phyloP scores from a whole-genome alignment of 139 green algal species.

The Chlamydomonas sphaeroides region DNA sequence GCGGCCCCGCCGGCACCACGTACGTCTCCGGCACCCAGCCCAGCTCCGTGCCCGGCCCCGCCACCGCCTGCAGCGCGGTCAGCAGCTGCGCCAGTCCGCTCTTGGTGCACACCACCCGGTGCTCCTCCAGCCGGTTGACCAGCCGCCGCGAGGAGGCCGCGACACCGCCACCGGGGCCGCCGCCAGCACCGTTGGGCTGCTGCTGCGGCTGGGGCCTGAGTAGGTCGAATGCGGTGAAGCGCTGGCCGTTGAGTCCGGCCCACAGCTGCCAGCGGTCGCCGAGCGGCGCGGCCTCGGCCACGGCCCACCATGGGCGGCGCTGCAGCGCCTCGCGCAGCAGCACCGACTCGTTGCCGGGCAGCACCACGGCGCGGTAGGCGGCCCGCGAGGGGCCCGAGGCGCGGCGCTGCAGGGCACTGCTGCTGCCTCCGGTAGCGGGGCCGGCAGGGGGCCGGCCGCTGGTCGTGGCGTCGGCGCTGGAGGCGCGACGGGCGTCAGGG shows the following conservation, averaged over 20 bases:
- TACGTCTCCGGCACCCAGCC: conserved; percentile 63
- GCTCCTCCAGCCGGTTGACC: conserved; percentile 54
- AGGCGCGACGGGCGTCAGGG: no score
- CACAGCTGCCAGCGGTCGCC: conserved; percentile 48
- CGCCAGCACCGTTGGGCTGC: conserved; percentile 3
- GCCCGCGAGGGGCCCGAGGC: no score
- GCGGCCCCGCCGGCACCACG: conserved; percentile 40
- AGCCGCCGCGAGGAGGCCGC: not conserved
- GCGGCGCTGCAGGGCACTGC: no score
- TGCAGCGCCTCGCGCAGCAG: conserved; percentile 53
- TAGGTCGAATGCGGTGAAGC: no score
- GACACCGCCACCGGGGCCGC: not conserved
- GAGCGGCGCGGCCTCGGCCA: not conserved
- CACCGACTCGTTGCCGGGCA: conserved; percentile 57
- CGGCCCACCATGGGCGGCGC: conserved; percentile 49
- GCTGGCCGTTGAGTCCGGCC: conserved; percentile 59
- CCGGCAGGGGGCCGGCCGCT: not conserved
- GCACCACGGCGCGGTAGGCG: conserved; percentile 38
- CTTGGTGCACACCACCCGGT: conserved; percentile 61
- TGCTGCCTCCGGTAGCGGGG: no score
- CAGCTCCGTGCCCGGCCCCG: not conserved
- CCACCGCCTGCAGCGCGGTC: not conserved
- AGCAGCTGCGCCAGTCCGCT: conserved; percentile 54
- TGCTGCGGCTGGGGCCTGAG: no score
- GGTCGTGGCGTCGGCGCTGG: not conserved